Conservation (phyloP, 129 eudicot species). For the Escallonia rubra region DNA sequence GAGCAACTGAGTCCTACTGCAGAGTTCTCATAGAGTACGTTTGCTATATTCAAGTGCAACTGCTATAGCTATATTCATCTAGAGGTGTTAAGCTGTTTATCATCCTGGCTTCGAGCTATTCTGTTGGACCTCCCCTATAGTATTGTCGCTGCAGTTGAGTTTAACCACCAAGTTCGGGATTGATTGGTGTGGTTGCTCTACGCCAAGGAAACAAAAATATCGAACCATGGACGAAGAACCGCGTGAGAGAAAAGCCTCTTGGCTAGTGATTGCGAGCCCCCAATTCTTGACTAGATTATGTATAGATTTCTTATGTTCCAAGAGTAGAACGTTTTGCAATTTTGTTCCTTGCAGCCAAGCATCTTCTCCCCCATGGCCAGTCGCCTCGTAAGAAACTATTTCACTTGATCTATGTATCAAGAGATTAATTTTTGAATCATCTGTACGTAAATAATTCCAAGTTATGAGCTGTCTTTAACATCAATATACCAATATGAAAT, state of each 20-base stretch:
- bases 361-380: conserved; percentile 19
- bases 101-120: no score
- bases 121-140: no score
- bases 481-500: no score
- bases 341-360: conserved; percentile 19
- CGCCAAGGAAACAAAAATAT: no score
- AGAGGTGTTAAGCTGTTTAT: no score
- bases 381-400: conserved; percentile 3
- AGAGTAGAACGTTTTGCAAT: neutral
- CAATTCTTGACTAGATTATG: neutral
- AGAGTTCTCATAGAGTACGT: conserved; percentile 36
- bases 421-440: neutral
- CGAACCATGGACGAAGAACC: no score
- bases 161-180: no score
- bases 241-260: no score
- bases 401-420: neutral
- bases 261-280: no score
- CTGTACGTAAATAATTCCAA: conserved; percentile 8
- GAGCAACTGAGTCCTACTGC: conserved; percentile 29
- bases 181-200: no score
- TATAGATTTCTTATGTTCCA: neutral
- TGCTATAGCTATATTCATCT: no score
- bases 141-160: no score
- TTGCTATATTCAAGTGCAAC: neutral
- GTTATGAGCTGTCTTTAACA: conserved; percentile 5